Percentiles rank a stretch among this genome's conserved stretches.
Evolutionary conservation across 1,284 basidiomycete species (phyloP).

Genomic region (Ceratobasidium sp.): DNA sequence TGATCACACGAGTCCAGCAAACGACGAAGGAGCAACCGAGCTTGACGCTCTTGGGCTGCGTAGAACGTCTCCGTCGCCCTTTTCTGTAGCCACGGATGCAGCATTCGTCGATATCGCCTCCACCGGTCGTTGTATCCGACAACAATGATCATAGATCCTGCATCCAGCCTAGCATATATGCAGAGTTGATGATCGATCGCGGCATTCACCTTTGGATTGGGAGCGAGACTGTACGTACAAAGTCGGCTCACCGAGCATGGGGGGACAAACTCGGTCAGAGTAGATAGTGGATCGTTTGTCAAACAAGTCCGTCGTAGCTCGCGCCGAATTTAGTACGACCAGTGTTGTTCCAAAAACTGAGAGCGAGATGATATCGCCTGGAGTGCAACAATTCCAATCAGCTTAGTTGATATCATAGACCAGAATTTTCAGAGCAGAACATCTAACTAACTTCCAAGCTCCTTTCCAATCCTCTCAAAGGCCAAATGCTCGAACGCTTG

Average conservation of each 20-base stretch:
- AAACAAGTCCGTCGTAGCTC: slow-evolving; percentile 43
- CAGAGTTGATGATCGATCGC: not conserved
- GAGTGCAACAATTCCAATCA: not conserved
- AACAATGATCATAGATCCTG: slow-evolving; percentile 18
- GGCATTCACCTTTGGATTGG: too few relatives aligned
- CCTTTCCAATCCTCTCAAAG: slow-evolving; percentile 28
- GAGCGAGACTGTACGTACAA: not conserved
- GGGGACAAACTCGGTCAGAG: slow-evolving; percentile 41
- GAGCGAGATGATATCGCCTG: slow-evolving; percentile 21
- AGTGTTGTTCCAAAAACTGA: slow-evolving; percentile 34
- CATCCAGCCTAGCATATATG: slow-evolving; percentile 1
- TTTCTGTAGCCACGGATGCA: slow-evolving; percentile 37
- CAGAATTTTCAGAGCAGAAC: not conserved
- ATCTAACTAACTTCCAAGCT: slow-evolving; percentile 13
- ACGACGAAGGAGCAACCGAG: slow-evolving; percentile 21
- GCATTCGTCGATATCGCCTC: slow-evolving; percentile 31
- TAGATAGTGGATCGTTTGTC: slow-evolving; percentile 44
- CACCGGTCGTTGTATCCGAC: slow-evolving; percentile 30
- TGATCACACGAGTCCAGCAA: not conserved
- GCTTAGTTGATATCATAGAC: not conserved
- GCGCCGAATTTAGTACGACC: slow-evolving; percentile 43
- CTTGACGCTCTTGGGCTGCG: slow-evolving; percentile 21
- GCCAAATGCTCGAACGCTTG: slow-evolving; percentile 19
- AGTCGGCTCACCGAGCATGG: slow-evolving; percentile 25
- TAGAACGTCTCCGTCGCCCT: slow-evolving; percentile 5